A percentile compares a stretch with the other conserved stretches of the same genome.
Evolutionary conservation across 495 filamentous ascomycete genomes (phyloP).

Genomic region (Mytilinidion resinicola): DNA sequence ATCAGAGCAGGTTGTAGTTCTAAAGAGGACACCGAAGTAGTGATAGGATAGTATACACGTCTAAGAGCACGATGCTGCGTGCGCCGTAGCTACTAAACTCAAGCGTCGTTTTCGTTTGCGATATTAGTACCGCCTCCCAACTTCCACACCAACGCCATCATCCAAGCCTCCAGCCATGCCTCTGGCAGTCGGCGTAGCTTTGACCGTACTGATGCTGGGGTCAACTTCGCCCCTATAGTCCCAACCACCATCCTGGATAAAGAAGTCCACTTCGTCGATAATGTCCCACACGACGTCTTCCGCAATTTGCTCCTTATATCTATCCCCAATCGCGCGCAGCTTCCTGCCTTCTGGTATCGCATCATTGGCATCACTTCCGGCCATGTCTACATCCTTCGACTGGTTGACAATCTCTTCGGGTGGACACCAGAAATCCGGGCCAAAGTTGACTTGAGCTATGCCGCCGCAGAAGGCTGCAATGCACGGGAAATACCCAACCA

Average conservation of each 20-base stretch:
- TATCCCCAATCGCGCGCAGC: conserved; percentile 61
- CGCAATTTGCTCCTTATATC: conserved; percentile 89
- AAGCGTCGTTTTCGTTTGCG: no score
- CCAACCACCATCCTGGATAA: conserved; percentile 56
- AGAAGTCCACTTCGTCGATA: conserved; percentile 83
- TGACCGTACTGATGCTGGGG: conserved; percentile 6
- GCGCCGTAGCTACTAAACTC: no score
- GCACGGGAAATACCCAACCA: conserved; percentile 91
- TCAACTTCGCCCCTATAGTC: conserved; percentile 28
- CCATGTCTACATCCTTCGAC: conserved; percentile 48
- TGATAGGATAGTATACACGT: no score
- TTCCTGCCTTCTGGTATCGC: conserved; percentile 27
- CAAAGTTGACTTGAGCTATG: conserved; percentile 86
- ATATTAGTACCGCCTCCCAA: conserved; percentile 23
- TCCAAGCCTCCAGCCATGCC: conserved; percentile 23
- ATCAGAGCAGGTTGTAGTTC: no score
- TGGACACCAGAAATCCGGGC: conserved; percentile 82
- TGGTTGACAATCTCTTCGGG: conserved; percentile 47
- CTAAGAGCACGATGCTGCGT: no score
- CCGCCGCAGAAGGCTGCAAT: conserved; percentile 88
- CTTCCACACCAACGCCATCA: conserved; percentile 26
- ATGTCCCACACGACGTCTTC: conserved; percentile 92
- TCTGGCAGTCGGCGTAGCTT: conserved; percentile 26
- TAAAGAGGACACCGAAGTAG: no score
- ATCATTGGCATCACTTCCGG: conserved; percentile 25